Evolutionary conservation across 2,329 filamentous ascomycete genomes (phyloP), one percentile per base, ranked within the genome.

Genomic region (Alternaria gaisen): DNA sequence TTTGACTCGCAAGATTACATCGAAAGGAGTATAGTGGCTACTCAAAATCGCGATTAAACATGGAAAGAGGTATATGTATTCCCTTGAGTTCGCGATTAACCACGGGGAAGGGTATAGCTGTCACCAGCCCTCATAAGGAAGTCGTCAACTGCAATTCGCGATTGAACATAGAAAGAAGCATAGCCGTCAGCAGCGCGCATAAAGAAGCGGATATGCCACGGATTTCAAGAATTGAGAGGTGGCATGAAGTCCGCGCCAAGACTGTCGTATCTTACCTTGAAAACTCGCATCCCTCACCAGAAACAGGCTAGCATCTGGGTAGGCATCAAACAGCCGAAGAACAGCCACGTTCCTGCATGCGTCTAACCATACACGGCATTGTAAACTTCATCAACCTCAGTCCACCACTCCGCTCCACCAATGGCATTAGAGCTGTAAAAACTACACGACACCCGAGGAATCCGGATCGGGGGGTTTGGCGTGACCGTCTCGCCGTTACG

Each of bases 311-410:
- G 38, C 18, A 41, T 2, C 38, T 12, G 8, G 38, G 10, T 22
- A 41, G 56, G 40, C 42, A 54, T 24, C 30, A 58, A 9, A 18
- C 14, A 38, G 41, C 57, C 57, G 53, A 60, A 28, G 41, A 60
- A 60, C 40, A 5, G 14, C 57, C 57, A 56, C 14, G 53, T 60
- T 60, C 41, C 58, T 57, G 58, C 58, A 60, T 42, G 41, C 58
- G 18, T 18, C 61, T 63, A 63, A 63, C 61, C 48, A 22, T 12
- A 51, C 48, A 20, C 22, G 58, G 58, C 58, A 63, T 51, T 61
- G 61, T 58, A 61, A 48, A 63, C 63, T 63, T 63, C 63, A 61
- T 61, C 53, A 56, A 48, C 24, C 51, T 44, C 51, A 56, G 20
- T 56, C 56, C 26, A 63, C 47, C 10, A 32, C 24, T 22, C 40